Percentiles rank a stretch among this genome's conserved stretches.
These are phyloP conservation scores for Colletotrichum shisoi DNA, from an alignment of 2,329 filamentous ascomycete genomes.

Conservation along the genomic window DNA sequence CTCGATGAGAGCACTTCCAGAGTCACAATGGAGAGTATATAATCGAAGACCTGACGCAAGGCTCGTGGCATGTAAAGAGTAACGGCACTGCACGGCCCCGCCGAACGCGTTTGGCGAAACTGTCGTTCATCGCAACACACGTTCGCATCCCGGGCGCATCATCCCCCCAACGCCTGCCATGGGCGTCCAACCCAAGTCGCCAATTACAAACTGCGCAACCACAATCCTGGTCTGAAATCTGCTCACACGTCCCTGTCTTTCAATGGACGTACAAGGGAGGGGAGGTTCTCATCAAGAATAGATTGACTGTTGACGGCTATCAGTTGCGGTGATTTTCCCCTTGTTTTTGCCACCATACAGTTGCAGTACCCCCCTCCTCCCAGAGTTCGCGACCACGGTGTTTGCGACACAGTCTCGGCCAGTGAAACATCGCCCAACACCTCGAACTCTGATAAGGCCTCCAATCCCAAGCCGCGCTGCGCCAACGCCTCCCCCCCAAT, in stretches of 20 bases:
- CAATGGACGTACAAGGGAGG: background rate
- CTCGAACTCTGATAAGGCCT: background rate
- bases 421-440: background rate
- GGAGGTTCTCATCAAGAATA: background rate
- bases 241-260: background rate
- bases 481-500: constrained; percentile 9
- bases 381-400: constrained; percentile 14
- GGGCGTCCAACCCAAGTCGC: constrained; percentile 1
- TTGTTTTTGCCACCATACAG: background rate
- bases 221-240: background rate
- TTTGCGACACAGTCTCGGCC: constrained; percentile 1
- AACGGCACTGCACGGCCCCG: background rate
- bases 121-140: background rate
- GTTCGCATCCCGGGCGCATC: background rate
- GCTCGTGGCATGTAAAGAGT: background rate
- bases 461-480: constrained; percentile 13
- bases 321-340: background rate
- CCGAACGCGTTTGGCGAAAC: background rate
- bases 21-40: background rate
- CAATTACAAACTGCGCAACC: constrained; percentile 1
- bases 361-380: background rate
- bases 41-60: background rate
- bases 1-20: no score
- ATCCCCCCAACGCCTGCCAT: background rate
- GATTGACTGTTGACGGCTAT: background rate